Evolutionary conservation across 2,329 filamentous ascomycete genomes (phyloP).

Genomic region (Chrysoporthe puriensis): DNA sequence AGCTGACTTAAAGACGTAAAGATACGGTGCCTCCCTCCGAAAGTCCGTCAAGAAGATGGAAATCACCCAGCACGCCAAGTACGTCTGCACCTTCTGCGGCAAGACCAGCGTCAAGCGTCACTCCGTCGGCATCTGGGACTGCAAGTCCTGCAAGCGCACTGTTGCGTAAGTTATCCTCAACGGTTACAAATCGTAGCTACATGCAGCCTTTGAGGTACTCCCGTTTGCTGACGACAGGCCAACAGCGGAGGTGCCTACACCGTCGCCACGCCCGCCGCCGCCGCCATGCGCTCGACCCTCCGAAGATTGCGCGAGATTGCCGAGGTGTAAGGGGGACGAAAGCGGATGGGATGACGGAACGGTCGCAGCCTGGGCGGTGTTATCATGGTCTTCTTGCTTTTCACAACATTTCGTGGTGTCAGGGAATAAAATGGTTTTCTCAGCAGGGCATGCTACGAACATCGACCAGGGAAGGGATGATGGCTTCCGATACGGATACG

Average conservation of each 20-base stretch:
- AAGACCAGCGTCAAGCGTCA: slow-evolving; percentile 93
- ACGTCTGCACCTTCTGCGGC: slow-evolving; percentile 98
- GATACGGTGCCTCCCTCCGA: slow-evolving; percentile 98
- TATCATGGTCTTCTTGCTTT: slow-evolving; percentile 31
- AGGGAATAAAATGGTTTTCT: slow-evolving; percentile 30
- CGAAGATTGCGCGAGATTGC: slow-evolving; percentile 96
- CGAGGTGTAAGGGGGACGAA: slow-evolving; percentile 71
- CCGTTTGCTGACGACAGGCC: slow-evolving; percentile 7
- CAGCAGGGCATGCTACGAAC: slow-evolving; percentile 27
- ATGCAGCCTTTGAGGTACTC: not conserved
- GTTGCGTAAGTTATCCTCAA: slow-evolving; percentile 78
- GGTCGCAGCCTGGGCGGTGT: slow-evolving; percentile 28
- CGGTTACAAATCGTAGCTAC: not conserved
- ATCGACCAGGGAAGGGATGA: slow-evolving; percentile 29
- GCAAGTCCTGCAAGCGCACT: slow-evolving; percentile 57
- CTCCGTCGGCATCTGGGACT: slow-evolving; percentile 95
- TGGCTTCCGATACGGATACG: slow-evolving; percentile 42
- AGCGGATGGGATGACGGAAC: slow-evolving; percentile 31
- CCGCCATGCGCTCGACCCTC: slow-evolving; percentile 93
- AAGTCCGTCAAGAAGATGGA: slow-evolving; percentile 99
- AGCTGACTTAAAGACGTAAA: slow-evolving; percentile 45
- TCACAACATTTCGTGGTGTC: slow-evolving; percentile 30
- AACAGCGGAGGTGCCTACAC: slow-evolving; percentile 29
- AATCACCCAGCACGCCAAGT: slow-evolving; percentile 97
- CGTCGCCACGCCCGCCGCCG: slow-evolving; percentile 75